Evolutionary conservation across 1,284 basidiomycete species (phyloP).

Genomic region (Microbotryum lychnidis-dioicae): DNA sequence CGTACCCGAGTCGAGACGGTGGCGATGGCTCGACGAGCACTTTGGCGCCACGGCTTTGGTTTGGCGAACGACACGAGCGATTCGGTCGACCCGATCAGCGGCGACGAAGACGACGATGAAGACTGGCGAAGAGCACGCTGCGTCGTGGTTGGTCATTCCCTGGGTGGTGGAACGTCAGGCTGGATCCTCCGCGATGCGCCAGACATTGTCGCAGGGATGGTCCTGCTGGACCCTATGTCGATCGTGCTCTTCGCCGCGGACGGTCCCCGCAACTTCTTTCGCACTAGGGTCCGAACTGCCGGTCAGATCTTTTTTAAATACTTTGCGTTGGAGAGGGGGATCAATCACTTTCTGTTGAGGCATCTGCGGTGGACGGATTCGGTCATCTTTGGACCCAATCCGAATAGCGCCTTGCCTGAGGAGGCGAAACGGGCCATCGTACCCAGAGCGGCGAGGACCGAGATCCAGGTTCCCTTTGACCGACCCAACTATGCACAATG

Average conservation of each 20-base stretch:
- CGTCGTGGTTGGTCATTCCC: slow-evolving; percentile 21
- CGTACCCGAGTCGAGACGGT: slow-evolving; percentile 22
- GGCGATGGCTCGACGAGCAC: slow-evolving; percentile 18
- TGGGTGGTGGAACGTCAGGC: slow-evolving; percentile 13
- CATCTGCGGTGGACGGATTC: slow-evolving; percentile 23
- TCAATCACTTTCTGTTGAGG: slow-evolving; percentile 24
- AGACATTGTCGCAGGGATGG: slow-evolving; percentile 23
- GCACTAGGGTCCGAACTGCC: slow-evolving; percentile 14
- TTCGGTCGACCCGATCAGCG: not conserved
- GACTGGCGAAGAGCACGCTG: slow-evolving; percentile 26
- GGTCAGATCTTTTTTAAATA: slow-evolving; percentile 29
- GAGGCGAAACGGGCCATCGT: slow-evolving; percentile 11
- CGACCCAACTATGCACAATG: slow-evolving; percentile 21
- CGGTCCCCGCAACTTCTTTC: slow-evolving; percentile 24
- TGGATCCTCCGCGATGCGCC: slow-evolving; percentile 29
- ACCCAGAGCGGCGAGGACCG: slow-evolving; percentile 8
- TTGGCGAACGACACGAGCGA: slow-evolving; percentile 10
- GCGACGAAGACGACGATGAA: slow-evolving; percentile 6
- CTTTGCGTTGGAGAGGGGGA: slow-evolving; percentile 26
- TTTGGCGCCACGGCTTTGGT: slow-evolving; percentile 29
- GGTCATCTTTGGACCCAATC: slow-evolving; percentile 10
- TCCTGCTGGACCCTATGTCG: slow-evolving; percentile 28
- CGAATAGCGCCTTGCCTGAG: slow-evolving; percentile 9
- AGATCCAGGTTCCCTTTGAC: slow-evolving; percentile 7
- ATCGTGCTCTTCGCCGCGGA: slow-evolving; percentile 22